Evolutionary conservation across 2,329 filamentous ascomycete genomes (phyloP), one percentile per base, ranked within the genome.

Genomic region (Ascochyta fabae): DNA sequence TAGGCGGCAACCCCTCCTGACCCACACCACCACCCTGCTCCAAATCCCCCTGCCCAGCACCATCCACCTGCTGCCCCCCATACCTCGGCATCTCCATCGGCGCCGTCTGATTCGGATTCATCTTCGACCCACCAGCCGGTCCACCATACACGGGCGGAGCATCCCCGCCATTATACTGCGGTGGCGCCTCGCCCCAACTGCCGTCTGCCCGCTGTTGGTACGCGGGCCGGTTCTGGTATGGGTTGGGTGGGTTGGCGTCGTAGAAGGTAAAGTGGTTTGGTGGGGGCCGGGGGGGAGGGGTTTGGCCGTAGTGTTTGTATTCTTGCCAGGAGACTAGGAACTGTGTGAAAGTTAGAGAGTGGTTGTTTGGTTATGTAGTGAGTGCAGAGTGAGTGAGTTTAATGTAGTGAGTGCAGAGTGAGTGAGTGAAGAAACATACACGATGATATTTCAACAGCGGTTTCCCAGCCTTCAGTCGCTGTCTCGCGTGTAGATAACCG

Each of bases 401-500:
- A 16, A 16, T 16, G 16, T 16, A 16, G 16, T 19, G 3, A 19
- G 19, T 19, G 19, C 19, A 19, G 19, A 19, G 19, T 19, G 19
- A 19, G 19, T 19, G 19, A 19, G 19, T 19, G 19, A 19, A 19
- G 19, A 19, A 10, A 65, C 71, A 22, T 70, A 77, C 74, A 51
- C 87, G 80, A 75, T 95, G 90, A 70, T 94, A 94, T 59, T 75
- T 76, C 33, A 92, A 75, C 15, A 90, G 88, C 16, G 81, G 79
- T 34, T 86, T 78, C 1, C 89, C 89, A 72, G 86, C 88, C 58
- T 79, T 81, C 61, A 93, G 80, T 42, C 91, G 82, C 41, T 77
- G 77, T 71, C 85, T 85, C 41, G 90, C 91, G 75, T 94, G 91
- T 42, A 84, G 76, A 73, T 89, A 89, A 58, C 89, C 89, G 56